Percentiles rank a stretch among this genome's conserved stretches.
Conservation (phyloP, 108 stramenopile species). For the Bacterosira constricta region DNA sequence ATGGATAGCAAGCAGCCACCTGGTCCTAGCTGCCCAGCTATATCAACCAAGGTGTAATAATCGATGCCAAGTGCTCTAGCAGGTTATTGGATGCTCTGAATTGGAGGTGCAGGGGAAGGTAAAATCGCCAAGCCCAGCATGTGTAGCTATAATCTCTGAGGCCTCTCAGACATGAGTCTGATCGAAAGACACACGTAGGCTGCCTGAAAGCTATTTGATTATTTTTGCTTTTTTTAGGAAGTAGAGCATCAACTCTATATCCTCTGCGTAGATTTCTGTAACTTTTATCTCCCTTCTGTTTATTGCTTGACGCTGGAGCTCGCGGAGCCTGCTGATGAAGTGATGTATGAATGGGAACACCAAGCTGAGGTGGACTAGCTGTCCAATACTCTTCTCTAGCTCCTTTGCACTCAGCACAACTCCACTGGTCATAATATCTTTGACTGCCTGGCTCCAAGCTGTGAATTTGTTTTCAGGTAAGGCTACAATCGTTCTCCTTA, state of each 20-base stretch:
- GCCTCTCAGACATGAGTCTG: constrained; percentile 32
- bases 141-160: constrained; percentile 25
- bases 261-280: neutral
- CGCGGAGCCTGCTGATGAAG: constrained; percentile 21
- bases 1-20: constrained; percentile 7
- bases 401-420: constrained; percentile 4
- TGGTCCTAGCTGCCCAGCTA: neutral
- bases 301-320: neutral
- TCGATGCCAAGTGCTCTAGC: neutral
- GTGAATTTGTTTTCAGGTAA: too few relatives aligned
- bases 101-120: neutral
- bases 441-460: too few relatives aligned
- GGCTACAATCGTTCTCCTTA: too few relatives aligned
- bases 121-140: constrained; percentile 3
- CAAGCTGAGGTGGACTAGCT: constrained; percentile 13
- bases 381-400: constrained; percentile 18
- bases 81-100: constrained; percentile 10
- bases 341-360: constrained; percentile 19
- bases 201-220: constrained; percentile 9
- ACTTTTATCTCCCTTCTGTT: neutral
- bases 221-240: constrained; percentile 6
- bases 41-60: constrained; percentile 4
- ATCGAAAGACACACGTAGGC: constrained; percentile 9
- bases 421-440: too few relatives aligned
- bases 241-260: neutral